Evolutionary conservation across 2,329 filamentous ascomycete species (phyloP).

Genomic region (Xylaria multiplex): DNA sequence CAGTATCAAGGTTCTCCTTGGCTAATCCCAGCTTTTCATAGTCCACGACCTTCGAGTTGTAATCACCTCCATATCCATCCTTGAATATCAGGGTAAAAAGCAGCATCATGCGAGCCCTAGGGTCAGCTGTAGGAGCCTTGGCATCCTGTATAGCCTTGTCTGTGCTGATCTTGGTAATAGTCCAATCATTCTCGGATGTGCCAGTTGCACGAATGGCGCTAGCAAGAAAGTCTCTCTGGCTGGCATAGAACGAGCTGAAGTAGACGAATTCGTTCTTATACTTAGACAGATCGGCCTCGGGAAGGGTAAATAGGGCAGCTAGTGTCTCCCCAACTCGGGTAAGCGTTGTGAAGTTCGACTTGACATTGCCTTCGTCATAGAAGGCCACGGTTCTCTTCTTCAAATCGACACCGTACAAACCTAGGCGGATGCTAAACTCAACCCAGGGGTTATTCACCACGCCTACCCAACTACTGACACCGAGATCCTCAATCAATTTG

Average conservation of each 20-base stretch:
- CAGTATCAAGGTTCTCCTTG: constrained; percentile 46
- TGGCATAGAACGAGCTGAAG: constrained; percentile 51
- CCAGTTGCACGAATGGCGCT: constrained; percentile 50
- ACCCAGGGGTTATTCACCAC: constrained; percentile 50
- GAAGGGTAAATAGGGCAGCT: constrained; percentile 50
- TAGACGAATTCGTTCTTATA: constrained; percentile 49
- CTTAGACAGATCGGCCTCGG: constrained; percentile 45
- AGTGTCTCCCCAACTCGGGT: constrained; percentile 50
- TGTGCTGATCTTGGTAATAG: constrained; percentile 38
- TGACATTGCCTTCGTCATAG: constrained; percentile 46
- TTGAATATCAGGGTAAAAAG: constrained; percentile 47
- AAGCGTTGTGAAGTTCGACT: constrained; percentile 47
- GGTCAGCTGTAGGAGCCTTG: constrained; percentile 33
- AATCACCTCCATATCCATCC: constrained; percentile 49
- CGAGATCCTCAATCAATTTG: constrained; percentile 46
- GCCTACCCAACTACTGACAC: constrained; percentile 48
- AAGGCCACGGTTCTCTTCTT: constrained; percentile 46
- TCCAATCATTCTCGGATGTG: constrained; percentile 47
- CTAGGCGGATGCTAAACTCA: constrained; percentile 46
- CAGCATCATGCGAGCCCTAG: constrained; percentile 30
- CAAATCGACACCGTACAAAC: constrained; percentile 49
- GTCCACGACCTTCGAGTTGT: constrained; percentile 46
- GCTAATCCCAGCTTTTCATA: constrained; percentile 44
- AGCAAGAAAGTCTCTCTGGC: constrained; percentile 50
- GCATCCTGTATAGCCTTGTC: constrained; percentile 36